phyloP scores from a whole-genome alignment of 2,329 filamentous ascomycete genomes.

The Anisogramma anomala region DNA sequence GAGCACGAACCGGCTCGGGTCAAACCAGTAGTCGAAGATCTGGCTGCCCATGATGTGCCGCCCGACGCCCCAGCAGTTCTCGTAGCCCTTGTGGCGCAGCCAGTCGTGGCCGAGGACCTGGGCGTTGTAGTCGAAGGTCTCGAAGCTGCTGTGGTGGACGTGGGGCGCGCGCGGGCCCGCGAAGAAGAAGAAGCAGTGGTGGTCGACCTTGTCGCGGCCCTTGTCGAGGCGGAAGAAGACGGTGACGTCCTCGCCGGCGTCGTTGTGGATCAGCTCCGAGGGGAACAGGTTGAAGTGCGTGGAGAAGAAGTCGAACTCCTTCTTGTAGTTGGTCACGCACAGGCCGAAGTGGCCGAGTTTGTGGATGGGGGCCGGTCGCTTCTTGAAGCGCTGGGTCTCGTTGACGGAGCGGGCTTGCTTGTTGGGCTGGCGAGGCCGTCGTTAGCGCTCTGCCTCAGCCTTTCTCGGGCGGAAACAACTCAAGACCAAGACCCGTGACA shows the following conservation, averaged over 20 bases:
- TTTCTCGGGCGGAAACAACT: neutral
- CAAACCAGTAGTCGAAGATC: slow-evolving; percentile 65
- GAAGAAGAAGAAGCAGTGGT: slow-evolving; percentile 41
- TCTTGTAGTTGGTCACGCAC: slow-evolving; percentile 39
- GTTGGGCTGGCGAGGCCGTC: slow-evolving; percentile 6
- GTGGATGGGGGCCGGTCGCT: slow-evolving; percentile 36
- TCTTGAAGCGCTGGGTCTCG: slow-evolving; percentile 37
- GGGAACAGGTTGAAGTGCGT: slow-evolving; percentile 39
- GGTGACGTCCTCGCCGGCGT: slow-evolving; percentile 26
- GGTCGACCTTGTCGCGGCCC: slow-evolving; percentile 34
- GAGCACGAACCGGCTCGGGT: slow-evolving; percentile 50
- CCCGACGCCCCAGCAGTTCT: slow-evolving; percentile 59
- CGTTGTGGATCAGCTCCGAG: slow-evolving; percentile 27
- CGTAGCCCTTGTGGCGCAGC: slow-evolving; percentile 50
- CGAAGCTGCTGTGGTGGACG: slow-evolving; percentile 58
- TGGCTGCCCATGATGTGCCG: slow-evolving; percentile 59
- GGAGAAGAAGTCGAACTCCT: slow-evolving; percentile 37
- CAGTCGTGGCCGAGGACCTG: slow-evolving; percentile 61
- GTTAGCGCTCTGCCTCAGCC: too few relatives aligned
- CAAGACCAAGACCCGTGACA: too few relatives aligned
- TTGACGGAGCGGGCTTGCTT: slow-evolving; percentile 29
- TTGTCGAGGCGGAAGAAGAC: slow-evolving; percentile 35
- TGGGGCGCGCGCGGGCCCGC: slow-evolving; percentile 33
- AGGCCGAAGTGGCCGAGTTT: slow-evolving; percentile 45
- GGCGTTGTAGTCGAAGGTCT: slow-evolving; percentile 61